Evolutionary conservation across 1,284 basidiomycete genomes (phyloP).

Genomic region (Ustilago xerochloae): DNA sequence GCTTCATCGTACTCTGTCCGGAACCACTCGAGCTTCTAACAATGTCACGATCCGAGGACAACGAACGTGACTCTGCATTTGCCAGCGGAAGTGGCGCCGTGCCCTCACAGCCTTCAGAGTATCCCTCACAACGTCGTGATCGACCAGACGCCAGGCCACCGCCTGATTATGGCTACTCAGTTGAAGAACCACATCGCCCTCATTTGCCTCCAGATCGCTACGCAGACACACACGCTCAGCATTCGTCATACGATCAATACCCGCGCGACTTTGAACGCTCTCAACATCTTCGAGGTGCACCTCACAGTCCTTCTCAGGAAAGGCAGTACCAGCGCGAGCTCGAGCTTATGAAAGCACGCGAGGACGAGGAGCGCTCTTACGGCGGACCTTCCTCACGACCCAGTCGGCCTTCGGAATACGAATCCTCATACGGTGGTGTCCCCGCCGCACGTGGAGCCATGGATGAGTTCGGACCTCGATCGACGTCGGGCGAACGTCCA

Average conservation of each 20-base stretch:
- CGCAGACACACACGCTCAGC: conserved; percentile 6
- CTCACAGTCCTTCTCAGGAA: conserved; percentile 16
- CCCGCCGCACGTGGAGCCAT: conserved; percentile 5
- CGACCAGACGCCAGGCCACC: conserved; percentile 7
- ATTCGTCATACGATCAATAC: conserved; percentile 17
- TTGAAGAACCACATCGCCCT: conserved; percentile 16
- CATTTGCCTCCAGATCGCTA: conserved; percentile 12
- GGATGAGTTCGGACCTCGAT: conserved; percentile 27
- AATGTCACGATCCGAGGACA: conserved; percentile 36
- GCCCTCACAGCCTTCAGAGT: conserved; percentile 16
- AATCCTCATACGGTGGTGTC: conserved; percentile 14
- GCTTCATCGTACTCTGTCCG: not conserved
- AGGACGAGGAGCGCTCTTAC: conserved; percentile 28
- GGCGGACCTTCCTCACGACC: conserved; percentile 10
- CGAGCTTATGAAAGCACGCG: conserved; percentile 47
- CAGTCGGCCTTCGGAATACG: conserved; percentile 10
- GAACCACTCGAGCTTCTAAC: not conserved
- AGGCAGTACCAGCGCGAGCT: conserved; percentile 38
- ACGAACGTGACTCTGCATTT: conserved; percentile 19
- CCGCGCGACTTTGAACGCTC: conserved; percentile 11
- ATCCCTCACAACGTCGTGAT: conserved; percentile 21
- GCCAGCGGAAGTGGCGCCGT: conserved; percentile 15
- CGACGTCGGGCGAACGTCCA: conserved; percentile 18
- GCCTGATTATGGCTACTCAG: conserved; percentile 7
- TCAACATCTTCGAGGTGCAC: not conserved